These are phyloP conservation scores for Termitomyces sp. DNA, from an alignment of 768 basidiomycete species.

Conservation along the genomic window DNA sequence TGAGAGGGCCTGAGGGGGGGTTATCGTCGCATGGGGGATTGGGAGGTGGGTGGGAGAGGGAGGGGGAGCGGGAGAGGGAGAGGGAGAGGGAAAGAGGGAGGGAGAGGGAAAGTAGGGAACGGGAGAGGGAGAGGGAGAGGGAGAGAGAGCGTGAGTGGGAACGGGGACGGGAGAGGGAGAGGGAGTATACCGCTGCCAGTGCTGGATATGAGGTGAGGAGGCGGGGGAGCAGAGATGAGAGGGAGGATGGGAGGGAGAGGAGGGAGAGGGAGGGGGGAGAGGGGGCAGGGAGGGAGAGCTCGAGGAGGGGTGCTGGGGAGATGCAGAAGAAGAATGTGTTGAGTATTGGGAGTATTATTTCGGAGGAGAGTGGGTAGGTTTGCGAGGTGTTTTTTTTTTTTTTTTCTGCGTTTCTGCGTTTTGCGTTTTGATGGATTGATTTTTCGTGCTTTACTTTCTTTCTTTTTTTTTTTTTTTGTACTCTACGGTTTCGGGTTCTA, in stretches of 20 bases:
- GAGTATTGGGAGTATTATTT: constrained; percentile 71
- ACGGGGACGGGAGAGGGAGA: background rate
- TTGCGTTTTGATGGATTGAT: too few relatives aligned
- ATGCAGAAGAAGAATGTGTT: constrained; percentile 59
- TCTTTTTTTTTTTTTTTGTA: too few relatives aligned
- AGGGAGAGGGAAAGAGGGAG: constrained; percentile 15
- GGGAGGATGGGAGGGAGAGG: constrained; percentile 8
- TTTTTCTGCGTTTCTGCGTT: background rate
- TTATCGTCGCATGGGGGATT: constrained; percentile 8
- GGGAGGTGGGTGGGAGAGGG: constrained; percentile 9
- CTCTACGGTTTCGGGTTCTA: too few relatives aligned
- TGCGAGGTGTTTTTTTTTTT: background rate
- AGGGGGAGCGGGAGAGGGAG: constrained; percentile 9
- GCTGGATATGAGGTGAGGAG: background rate
- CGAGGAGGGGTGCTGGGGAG: constrained; percentile 16
- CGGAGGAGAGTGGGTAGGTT: constrained; percentile 15
- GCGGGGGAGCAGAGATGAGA: constrained; percentile 8
- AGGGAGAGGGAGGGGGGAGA: constrained; percentile 5
- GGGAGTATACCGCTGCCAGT: too few relatives aligned
- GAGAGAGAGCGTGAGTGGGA: background rate
- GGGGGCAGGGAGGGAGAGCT: constrained; percentile 15
- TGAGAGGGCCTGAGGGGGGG: constrained; percentile 28
- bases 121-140: constrained; percentile 3
- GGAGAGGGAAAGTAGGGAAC: constrained; percentile 2
- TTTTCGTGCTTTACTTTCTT: too few relatives aligned